Base-by-base conservation (phyloP, 192 early-diverging fungal species). In the Mortierella antarctica region DNA sequence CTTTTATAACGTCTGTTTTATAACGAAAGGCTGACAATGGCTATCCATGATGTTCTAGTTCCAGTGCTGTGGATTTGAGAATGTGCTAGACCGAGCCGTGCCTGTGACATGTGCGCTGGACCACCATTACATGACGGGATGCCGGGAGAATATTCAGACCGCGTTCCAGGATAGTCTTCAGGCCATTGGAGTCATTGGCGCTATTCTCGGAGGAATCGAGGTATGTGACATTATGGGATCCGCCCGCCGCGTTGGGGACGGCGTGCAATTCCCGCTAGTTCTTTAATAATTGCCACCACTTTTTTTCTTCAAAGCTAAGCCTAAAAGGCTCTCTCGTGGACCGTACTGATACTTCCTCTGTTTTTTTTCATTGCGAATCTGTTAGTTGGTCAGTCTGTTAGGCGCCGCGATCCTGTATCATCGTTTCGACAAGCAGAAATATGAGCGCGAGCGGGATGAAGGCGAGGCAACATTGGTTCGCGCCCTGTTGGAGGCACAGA, bases 21-120 rank as follows among this genome's bases (percentile, higher is more conserved):
- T 17, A 11, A 17, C 15, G 13, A 2, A 44, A 45, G n/a, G 14
- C 10, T 61, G 10, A 42, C 51, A 20, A 2, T 71, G 15, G 39
- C 21, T 17, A 8, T 45, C 40, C 15, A 47, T 61, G 12, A 9
- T 66, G 6, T 14, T 53, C 3, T 67, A 83, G 82, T 83, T 83
- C 31, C 72, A 83, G 67, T 83, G 82, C 69, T 83, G 82, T 57
- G 82, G 82, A 62, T 83, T 76, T 67, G 71, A 74, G 23, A 67
- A 76, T 65, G 65, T 76, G 17, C 18, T 83, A 20, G 82, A 83
- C 62, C 65, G 82, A 21, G 48, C 82, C 17, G 73, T 83, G 2
- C 82, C 82, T 5, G 7, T 72, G 44, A 67, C 73, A 7, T 83
- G 82, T 45, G 68, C 74, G 3, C 20, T 83, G 3, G 72, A 83